Evolutionary conservation across 352 stramenopile species (phyloP).

Genomic region (Pythium sukuiense): DNA sequence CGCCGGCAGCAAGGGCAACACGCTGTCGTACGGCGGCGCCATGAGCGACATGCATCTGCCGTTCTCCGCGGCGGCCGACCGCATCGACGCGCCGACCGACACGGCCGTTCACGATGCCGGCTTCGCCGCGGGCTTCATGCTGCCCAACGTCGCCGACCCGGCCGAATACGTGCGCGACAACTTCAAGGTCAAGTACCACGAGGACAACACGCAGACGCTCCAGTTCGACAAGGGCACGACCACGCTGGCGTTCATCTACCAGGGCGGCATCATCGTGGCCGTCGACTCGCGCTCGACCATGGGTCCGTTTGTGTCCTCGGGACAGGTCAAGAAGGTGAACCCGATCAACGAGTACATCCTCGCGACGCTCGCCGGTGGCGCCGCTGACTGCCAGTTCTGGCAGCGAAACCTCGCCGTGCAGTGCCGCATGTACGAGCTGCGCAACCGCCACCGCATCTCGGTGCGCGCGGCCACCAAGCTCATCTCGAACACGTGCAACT

Average conservation of each 20-base stretch:
- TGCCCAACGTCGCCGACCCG: conserved; percentile 84
- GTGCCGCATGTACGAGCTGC: conserved; percentile 97
- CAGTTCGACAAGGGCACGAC: conserved; percentile 99
- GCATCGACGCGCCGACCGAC: conserved; percentile 24
- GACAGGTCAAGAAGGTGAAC: conserved; percentile 99
- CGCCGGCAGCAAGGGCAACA: conserved; percentile 56
- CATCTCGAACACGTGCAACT: conserved; percentile 98
- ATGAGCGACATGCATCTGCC: conserved; percentile 75
- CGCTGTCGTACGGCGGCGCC: conserved; percentile 69
- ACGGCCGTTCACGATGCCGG: conserved; percentile 16
- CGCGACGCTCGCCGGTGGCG: conserved; percentile 98
- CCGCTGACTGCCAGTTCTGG: conserved; percentile 99
- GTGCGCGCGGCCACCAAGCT: conserved; percentile 98
- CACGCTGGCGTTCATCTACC: conserved; percentile 99
- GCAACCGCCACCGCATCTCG: conserved; percentile 99
- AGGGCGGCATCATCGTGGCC: conserved; percentile 97
- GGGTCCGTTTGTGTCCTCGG: conserved; percentile 98
- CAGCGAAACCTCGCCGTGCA: conserved; percentile 97
- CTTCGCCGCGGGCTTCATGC: conserved; percentile 58
- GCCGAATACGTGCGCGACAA: conserved; percentile 95
- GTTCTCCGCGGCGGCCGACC: conserved; percentile 29
- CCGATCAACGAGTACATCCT: conserved; percentile 99
- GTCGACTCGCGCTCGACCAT: conserved; percentile 99
- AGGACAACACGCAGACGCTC: conserved; percentile 94
- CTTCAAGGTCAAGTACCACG: conserved; percentile 96